Base-by-base conservation (phyloP, 768 basidiomycete species). In the Terana coerulea region DNA sequence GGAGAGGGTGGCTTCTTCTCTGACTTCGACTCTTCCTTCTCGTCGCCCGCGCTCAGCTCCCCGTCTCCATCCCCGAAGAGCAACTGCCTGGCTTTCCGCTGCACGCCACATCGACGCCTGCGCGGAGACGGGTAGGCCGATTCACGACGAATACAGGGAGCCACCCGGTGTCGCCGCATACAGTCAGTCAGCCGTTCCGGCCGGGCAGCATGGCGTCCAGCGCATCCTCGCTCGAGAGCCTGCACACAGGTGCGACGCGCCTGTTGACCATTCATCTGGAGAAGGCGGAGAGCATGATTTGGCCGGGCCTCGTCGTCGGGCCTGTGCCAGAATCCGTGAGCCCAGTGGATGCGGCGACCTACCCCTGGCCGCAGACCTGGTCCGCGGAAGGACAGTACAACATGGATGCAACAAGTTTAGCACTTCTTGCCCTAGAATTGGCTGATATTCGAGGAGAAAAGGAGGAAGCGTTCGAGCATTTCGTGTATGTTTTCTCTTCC, bases 351-450 rank as follows among this genome's bases (percentile, higher is more conserved):
- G 68, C 75, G 3, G 74, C 77, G 48, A 75, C 83, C 1, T 70
- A 80, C 29, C 72, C 81, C 7, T 79, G 81, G 63, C 73, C 79
- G 64, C 52, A 74, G 71, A 47, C 76, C 74, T 50, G 65, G 72
- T 48, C 49, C 17, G 43, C 54, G 15, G 87, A 90, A 52, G 75
- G 79, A 40, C 76, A 78, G 59, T 91, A 86, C 58, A 91, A 91
- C 58, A 89, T 91, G 86, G 89, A 91, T 64, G 83, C 89, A 1
- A 91, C 89, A 12, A 91, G 88, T 67, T 70, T 91, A 24, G 81
- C 83, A 1, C 67, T 91, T 47, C 76, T 83, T 53, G 89, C 77
- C 8, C 69, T 89, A 36, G 89, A 91, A 58, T 62, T 84, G 34
- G 77, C 78, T 42, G 88, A 91, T 63, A 88, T 91, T 43, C 75